Percentiles rank a stretch among this genome's conserved stretches.
These are phyloP conservation scores for Pinus tabuliformis DNA, from an alignment of 75 land plant genomes.

Conservation along the genomic window DNA sequence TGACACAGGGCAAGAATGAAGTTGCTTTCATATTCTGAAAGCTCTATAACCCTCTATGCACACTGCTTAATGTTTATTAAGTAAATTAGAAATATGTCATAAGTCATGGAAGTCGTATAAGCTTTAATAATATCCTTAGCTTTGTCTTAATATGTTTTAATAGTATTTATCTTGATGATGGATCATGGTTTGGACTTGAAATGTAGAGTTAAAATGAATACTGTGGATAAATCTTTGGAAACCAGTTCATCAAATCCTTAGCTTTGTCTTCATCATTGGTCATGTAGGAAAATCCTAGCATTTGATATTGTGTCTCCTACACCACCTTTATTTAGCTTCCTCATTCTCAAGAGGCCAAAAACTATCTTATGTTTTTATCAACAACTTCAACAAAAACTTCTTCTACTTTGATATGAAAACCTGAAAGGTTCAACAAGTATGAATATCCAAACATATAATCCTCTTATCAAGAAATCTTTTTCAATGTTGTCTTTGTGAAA, in stretches of 20 bases:
- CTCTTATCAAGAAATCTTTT: constrained; percentile 42
- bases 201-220: no score
- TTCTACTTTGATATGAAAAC: constrained; percentile 6
- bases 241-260: no score
- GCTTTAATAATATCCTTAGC: constrained; percentile 91
- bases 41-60: constrained; percentile 77
- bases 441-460: constrained; percentile 57
- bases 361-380: no score
- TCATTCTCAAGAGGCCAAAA: no score
- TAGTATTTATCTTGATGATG: no score
- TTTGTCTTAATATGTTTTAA: no score
- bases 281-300: neutral
- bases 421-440: constrained; percentile 61
- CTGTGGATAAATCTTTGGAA: no score
- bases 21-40: constrained; percentile 48
- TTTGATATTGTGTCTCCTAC: no score
- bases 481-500: constrained; percentile 65
- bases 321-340: no score
- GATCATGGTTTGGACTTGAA: no score
- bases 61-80: constrained; percentile 74
- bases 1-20: constrained; percentile 52
- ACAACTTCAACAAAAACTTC: no score
- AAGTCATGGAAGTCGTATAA: constrained; percentile 92
- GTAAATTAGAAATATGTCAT: constrained; percentile 26
- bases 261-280: constrained; percentile 95